These are phyloP conservation scores for Balansia obtecta DNA, from an alignment of 2,329 filamentous ascomycete species.

Conservation along the genomic window DNA sequence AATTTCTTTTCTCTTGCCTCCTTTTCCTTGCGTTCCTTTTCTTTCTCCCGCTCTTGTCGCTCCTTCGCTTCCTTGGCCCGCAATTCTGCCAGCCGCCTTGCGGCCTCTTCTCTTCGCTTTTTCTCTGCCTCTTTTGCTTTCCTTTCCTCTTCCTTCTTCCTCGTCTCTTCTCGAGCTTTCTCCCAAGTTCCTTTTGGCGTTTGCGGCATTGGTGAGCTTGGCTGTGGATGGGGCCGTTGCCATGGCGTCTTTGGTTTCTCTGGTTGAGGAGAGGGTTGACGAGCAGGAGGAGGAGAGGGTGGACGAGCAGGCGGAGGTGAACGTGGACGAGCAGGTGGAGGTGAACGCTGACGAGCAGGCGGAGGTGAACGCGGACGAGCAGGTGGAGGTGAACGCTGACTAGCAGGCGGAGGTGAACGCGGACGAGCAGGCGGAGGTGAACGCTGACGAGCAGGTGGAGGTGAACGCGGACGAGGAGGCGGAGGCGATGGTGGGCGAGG, in stretches of 20 bases:
- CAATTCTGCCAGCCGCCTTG: conserved; percentile 38
- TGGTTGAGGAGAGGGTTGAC: conserved; percentile 6
- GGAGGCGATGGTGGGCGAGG: conserved; percentile 3
- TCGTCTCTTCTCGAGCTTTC: conserved; percentile 55
- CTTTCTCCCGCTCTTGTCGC: conserved; percentile 28
- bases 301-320: background rate
- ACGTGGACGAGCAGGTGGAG: conserved; percentile 5
- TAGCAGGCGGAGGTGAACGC: background rate
- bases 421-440: conserved; percentile 3
- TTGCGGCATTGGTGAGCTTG: conserved; percentile 10
- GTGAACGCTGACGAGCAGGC: conserved; percentile 1
- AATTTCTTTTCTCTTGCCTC: conserved; percentile 23
- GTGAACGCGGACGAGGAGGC: background rate
- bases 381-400: conserved; percentile 2
- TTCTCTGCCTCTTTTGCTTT: conserved; percentile 48
- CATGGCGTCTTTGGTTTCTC: conserved; percentile 10
- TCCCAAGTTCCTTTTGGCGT: conserved; percentile 46
- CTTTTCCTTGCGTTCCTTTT: conserved; percentile 24
- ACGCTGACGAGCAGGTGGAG: conserved; percentile 1
- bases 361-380: conserved; percentile 1
- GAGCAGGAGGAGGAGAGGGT: conserved; percentile 3
- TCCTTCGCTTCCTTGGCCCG: conserved; percentile 43
- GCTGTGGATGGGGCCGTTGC: conserved; percentile 12
- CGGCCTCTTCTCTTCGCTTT: conserved; percentile 43
- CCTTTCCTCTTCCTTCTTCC: conserved; percentile 50